Percentiles rank a stretch among this genome's conserved stretches.
Conservation (phyloP, 208 protist genomes). For the Acanthamoeba healyi region DNA sequence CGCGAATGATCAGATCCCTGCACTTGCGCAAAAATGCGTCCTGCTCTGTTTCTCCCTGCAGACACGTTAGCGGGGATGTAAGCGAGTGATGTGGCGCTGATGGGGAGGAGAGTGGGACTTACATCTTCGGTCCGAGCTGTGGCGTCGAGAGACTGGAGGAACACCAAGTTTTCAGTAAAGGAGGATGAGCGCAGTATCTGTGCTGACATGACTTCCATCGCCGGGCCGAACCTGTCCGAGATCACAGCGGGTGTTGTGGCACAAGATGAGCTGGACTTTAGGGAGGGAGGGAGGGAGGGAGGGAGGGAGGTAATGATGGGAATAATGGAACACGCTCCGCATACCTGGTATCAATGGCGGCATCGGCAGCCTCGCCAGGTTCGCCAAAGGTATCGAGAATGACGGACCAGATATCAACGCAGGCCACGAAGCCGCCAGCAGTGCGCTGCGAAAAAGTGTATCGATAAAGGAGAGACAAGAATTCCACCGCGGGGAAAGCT, state of each 20-base stretch:
- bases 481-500: neutral
- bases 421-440: neutral
- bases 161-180: neutral
- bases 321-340: too few species aligned
- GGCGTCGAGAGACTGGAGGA: neutral
- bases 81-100: neutral
- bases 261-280: neutral
- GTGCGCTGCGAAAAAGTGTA: constrained; percentile 24
- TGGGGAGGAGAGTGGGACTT: neutral
- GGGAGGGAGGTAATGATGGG: neutral
- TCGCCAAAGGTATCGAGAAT: constrained; percentile 27
- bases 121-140: constrained; percentile 14
- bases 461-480: neutral
- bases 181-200: neutral
- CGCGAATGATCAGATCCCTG: constrained; percentile 39
- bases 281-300: neutral
- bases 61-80: neutral
- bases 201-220: neutral
- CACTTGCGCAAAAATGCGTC: constrained; percentile 49
- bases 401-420: neutral
- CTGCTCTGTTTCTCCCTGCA: constrained; percentile 47
- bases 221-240: neutral
- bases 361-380: constrained; percentile 14
- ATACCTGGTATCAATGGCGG: neutral
- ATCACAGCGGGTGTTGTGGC: neutral